Evolutionary conservation across 345 rosid genomes (phyloP).

Genomic region (Kernera saxatilis): DNA sequence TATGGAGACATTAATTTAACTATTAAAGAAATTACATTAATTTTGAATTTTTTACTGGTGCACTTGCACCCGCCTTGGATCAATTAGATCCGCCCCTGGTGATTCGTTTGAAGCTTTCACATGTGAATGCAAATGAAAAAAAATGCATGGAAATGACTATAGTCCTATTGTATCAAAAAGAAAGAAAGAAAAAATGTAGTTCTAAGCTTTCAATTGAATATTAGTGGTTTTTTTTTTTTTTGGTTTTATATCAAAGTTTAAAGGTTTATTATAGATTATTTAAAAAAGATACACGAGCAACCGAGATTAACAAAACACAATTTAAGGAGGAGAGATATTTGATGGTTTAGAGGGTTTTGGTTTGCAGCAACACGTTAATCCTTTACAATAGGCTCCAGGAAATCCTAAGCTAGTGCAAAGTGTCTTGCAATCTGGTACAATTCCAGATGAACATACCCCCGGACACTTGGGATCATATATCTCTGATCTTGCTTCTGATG

Average conservation of each 20-base stretch:
- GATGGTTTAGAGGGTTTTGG: neutral
- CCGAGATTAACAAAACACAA: neutral
- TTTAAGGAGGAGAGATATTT: neutral
- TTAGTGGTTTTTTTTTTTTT: too few relatives aligned
- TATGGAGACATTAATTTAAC: too few relatives aligned
- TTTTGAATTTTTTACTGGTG: too few relatives aligned
- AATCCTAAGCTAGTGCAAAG: neutral
- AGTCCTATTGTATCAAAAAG: too few relatives aligned
- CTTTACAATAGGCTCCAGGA: neutral
- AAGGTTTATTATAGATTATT: neutral
- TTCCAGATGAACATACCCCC: neutral
- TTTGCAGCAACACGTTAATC: conserved; percentile 4
- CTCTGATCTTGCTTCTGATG: conserved; percentile 6
- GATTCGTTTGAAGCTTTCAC: too few relatives aligned
- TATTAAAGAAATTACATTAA: too few relatives aligned
- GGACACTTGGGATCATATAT: too few relatives aligned
- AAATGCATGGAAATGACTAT: too few relatives aligned
- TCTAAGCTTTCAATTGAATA: neutral
- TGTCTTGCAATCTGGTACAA: conserved; percentile 10
- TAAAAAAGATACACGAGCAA: neutral
- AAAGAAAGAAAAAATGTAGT: too few relatives aligned
- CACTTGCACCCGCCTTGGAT: too few relatives aligned
- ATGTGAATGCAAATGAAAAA: too few relatives aligned
- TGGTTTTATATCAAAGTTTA: neutral
- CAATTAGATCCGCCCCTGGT: too few relatives aligned